Conservation (phyloP, 192 early-diverging fungal genomes). For the Coemansia sp. region DNA sequence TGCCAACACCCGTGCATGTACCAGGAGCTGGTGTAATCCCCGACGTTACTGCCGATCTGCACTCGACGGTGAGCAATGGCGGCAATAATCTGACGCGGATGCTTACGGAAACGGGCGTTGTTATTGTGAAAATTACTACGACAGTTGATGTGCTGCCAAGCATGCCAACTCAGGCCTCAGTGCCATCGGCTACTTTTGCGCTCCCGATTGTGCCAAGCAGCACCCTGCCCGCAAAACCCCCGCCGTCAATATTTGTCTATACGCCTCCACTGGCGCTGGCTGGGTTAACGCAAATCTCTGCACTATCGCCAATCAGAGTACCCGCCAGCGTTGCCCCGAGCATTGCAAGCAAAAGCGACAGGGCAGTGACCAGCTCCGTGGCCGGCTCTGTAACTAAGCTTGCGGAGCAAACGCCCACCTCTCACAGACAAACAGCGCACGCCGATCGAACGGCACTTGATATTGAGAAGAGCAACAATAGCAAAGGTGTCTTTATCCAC, state of each 20-base stretch:
- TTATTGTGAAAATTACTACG: constrained; percentile 5
- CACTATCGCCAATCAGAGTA: background rate
- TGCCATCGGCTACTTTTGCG: too few species aligned
- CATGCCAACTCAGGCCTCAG: background rate
- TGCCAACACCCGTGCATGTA: too few species aligned
- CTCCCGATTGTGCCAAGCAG: background rate
- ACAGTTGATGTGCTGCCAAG: background rate
- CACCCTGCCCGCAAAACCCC: too few species aligned
- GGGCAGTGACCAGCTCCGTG: background rate
- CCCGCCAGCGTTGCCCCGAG: background rate
- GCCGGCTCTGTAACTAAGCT: background rate
- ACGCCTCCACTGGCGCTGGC: background rate
- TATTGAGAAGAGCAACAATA: background rate
- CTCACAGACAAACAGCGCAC: background rate
- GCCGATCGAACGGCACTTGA: background rate
- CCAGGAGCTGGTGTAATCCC: background rate
- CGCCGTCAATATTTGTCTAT: constrained; percentile 3
- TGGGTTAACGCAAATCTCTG: background rate
- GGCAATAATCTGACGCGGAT: background rate
- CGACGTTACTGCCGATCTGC: background rate
- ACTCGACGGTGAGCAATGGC: background rate
- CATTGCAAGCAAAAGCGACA: background rate
- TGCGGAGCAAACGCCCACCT: background rate
- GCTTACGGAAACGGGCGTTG: constrained; percentile 2
- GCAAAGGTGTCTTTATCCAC: constrained; percentile 1